These are phyloP conservation scores for Inosperma sp. DNA, from an alignment of 768 basidiomycete genomes.

Conservation along the genomic window DNA sequence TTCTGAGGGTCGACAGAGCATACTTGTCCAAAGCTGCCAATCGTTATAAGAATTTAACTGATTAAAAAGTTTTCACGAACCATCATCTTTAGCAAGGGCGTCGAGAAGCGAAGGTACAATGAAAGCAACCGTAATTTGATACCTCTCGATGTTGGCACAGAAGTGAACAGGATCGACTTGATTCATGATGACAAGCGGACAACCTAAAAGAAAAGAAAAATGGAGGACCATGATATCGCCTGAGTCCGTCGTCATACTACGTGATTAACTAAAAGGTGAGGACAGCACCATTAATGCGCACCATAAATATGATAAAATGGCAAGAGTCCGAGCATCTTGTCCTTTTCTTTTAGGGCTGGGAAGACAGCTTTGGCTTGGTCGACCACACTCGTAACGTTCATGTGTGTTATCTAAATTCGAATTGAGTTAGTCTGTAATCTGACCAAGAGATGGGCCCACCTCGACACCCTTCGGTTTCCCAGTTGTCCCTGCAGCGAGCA, in stretches of 20 bases:
- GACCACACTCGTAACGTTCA: slow-evolving; percentile 60
- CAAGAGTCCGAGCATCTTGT: slow-evolving; percentile 58
- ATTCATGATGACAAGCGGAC: slow-evolving; percentile 52
- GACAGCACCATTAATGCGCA: no score
- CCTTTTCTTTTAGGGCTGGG: slow-evolving; percentile 36
- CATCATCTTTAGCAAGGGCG: slow-evolving; percentile 62
- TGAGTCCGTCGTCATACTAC: no score
- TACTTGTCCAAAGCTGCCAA: slow-evolving; percentile 56
- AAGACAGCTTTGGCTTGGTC: slow-evolving; percentile 46
- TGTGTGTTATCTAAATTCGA: slow-evolving; percentile 69
- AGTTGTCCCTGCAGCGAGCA: slow-evolving; percentile 57
- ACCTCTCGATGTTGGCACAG: slow-evolving; percentile 60
- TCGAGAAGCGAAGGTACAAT: slow-evolving; percentile 86
- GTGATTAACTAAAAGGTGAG: no score
- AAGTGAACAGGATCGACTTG: slow-evolving; percentile 70
- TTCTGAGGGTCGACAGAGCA: slow-evolving; percentile 54
- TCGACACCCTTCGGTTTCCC: slow-evolving; percentile 72
- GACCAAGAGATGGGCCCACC: no score
- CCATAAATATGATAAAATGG: slow-evolving; percentile 53
- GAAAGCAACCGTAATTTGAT: slow-evolving; percentile 52
- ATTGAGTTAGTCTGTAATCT: no score
- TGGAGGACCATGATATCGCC: slow-evolving; percentile 61
- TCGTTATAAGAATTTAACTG: neutral
- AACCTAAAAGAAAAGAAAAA: slow-evolving; percentile 48
- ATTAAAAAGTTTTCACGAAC: slow-evolving; percentile 30